Percentiles rank a stretch among this genome's conserved stretches.
These are phyloP conservation scores for Endogone sp. DNA, from an alignment of 192 early-diverging fungal genomes.

Conservation along the genomic window DNA sequence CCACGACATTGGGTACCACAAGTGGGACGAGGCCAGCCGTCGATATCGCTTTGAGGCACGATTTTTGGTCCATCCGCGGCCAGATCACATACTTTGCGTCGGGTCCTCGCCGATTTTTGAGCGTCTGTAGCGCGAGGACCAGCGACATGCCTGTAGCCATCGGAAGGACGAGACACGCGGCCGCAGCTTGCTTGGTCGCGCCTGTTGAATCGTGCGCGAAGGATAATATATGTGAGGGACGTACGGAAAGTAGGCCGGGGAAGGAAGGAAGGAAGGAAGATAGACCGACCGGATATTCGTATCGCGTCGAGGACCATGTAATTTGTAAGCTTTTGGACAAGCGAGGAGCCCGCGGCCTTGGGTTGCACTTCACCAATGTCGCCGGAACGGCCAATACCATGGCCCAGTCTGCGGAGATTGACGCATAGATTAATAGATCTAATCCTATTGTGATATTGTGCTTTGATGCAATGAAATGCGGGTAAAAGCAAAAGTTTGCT, in stretches of 20 bases:
- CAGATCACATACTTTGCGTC: neutral
- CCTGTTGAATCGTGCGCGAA: neutral
- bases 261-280: neutral
- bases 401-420: neutral
- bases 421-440: neutral
- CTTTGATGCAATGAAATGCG: too few species aligned
- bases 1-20: neutral
- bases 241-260: neutral
- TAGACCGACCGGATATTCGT: neutral
- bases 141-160: conserved; percentile 4
- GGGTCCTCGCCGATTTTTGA: neutral
- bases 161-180: conserved; percentile 1
- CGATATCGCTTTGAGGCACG: neutral
- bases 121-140: neutral
- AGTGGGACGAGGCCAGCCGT: neutral
- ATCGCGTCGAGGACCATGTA: conserved; percentile 1
- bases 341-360: neutral
- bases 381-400: neutral
- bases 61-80: conserved; percentile 1
- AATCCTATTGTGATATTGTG: neutral
- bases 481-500: too few species aligned
- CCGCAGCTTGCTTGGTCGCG: neutral
- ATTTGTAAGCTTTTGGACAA: neutral
- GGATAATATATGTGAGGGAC: too few species aligned
- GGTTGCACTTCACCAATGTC: conserved; percentile 2